phyloP scores from a whole-genome alignment of 1,284 basidiomycete genomes.

The Cutaneotrichosporon dermatis region DNA sequence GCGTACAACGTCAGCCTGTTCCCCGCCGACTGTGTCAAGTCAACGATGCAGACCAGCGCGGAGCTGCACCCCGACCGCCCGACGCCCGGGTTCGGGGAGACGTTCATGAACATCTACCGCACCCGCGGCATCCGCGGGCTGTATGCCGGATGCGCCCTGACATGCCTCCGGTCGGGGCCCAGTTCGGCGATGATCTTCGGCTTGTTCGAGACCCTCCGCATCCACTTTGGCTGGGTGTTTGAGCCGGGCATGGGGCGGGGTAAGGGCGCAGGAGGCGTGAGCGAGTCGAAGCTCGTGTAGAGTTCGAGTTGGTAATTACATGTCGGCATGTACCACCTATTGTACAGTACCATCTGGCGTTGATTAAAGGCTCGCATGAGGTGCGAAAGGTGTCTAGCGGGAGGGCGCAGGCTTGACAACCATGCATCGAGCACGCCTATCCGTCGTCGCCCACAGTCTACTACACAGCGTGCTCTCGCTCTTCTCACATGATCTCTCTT shows the following conservation, averaged over 20 bases:
- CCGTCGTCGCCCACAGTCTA: too few species aligned
- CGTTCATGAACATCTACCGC: conserved; percentile 68
- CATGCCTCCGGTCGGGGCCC: conserved; percentile 78
- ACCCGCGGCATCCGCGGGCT: conserved; percentile 76
- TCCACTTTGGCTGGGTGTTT: conserved; percentile 36
- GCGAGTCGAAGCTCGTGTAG: too few species aligned
- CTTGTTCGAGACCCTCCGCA: conserved; percentile 71
- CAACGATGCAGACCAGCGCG: conserved; percentile 87
- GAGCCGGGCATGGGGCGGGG: conserved; percentile 3
- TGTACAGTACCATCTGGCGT: too few species aligned
- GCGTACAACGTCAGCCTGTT: conserved; percentile 77
- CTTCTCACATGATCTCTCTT: too few species aligned
- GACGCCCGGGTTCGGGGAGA: conserved; percentile 61
- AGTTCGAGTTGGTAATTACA: too few species aligned
- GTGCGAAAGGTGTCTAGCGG: too few species aligned
- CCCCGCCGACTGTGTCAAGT: conserved; percentile 92
- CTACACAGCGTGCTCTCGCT: too few species aligned
- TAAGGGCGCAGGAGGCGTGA: not conserved
- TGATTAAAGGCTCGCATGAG: too few species aligned
- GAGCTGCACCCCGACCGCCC: conserved; percentile 64
- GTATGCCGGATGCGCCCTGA: conserved; percentile 92
- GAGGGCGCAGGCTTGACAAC: too few species aligned
- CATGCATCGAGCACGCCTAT: too few species aligned
- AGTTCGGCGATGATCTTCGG: conserved; percentile 88
- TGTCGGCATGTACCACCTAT: too few species aligned